Percentiles rank a stretch among this genome's conserved stretches.
These are phyloP conservation scores for Cryomyces minteri DNA, from an alignment of 495 filamentous ascomycete species.

Conservation along the genomic window DNA sequence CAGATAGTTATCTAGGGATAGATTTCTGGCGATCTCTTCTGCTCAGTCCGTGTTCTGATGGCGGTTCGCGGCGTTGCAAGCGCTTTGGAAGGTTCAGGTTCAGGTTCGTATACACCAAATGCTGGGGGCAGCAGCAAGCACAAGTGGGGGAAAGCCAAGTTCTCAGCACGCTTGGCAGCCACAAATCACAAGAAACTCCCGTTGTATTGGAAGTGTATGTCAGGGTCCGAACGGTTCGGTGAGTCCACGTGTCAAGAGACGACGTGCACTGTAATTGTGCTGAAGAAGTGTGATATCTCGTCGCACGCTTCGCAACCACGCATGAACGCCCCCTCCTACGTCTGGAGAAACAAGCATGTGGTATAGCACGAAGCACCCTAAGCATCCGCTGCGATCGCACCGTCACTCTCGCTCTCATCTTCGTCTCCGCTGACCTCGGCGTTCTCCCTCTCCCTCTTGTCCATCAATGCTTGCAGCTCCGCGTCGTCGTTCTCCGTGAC, in stretches of 20 bases:
- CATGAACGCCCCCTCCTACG: background rate
- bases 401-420: constrained; percentile 81
- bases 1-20: background rate
- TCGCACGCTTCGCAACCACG: background rate
- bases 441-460: constrained; percentile 97
- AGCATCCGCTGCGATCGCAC: constrained; percentile 28
- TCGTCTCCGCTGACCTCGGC: constrained; percentile 93
- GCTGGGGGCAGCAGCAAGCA: too few species aligned
- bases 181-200: too few species aligned
- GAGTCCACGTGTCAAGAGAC: background rate
- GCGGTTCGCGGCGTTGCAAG: too few species aligned
- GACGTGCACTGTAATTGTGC: background rate
- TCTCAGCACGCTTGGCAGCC: too few species aligned
- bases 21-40: background rate
- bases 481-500: constrained; percentile 97
- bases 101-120: too few species aligned
- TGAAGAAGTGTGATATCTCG: background rate
- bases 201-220: too few species aligned
- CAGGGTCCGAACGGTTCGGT: background rate
- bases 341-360: background rate
- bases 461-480: constrained; percentile 91
- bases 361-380: background rate
- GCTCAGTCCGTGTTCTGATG: background rate
- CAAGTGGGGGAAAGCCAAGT: too few species aligned
- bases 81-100: too few species aligned